Base-by-base conservation (phyloP, 1,284 basidiomycete species). In the Inonotus hispidus region DNA sequence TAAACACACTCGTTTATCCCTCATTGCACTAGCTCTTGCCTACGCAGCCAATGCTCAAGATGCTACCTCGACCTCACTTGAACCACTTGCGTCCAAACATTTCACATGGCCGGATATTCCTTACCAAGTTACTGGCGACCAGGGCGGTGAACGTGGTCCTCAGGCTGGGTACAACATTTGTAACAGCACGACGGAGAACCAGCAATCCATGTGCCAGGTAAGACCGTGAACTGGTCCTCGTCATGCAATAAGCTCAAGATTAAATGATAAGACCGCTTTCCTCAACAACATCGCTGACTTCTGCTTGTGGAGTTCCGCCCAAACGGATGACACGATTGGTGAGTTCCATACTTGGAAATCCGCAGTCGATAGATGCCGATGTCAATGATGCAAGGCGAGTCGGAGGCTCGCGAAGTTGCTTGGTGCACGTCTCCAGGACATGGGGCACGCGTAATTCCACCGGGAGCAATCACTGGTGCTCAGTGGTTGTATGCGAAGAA, bases 91-190 rank as follows among this genome's bases (percentile, higher is more conserved):
- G 11, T 66, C 65, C 19, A 66, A 66, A 50, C 56, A 60, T 27
- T 66, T 64, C 37, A 62, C 65, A 39, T 66, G 45, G 41, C 60
- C 63, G 13, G 49, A 63, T 50, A 61, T 66, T 49, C 84, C 84
- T 8, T 80, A 83, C 66, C 74, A 83, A 72, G 82, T 76, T 49
- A 81, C 84, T 66, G 75, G 78, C 27, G 76, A 78, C 67, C 68
- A 72, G 8, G 68, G 72, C 39, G 77, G 66, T 43, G 60, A 78
- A 59, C 83, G 86, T 65, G 86, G 86, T 11, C 68, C 73, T 29
- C 85, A 88, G 68, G 68, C 63, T 21, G 88, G 88, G 6, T 89
- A 83, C 77, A 90, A 89, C 72, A 66, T 73, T 3, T 90, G 88
- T 72, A 89, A 90, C 74, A 79, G 82, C 2, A 88, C 86, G 4